Evolutionary conservation across 192 early-diverging fungal genomes (phyloP).

Genomic region (Backusella sp.): DNA sequence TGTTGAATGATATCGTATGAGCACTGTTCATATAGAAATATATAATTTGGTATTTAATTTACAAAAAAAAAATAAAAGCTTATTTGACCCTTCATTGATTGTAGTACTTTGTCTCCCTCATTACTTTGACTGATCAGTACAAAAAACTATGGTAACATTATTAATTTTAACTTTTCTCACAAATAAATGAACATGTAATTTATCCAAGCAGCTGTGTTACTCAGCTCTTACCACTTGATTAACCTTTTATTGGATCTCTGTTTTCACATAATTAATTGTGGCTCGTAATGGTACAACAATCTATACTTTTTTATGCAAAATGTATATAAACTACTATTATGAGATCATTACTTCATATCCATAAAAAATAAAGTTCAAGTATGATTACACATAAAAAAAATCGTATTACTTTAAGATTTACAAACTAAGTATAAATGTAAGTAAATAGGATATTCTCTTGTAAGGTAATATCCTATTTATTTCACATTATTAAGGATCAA

Average conservation of each 20-base stretch:
- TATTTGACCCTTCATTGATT: too few relatives aligned
- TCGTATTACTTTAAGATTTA: too few relatives aligned
- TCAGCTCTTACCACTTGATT: background rate
- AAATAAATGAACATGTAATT: background rate
- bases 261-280: background rate
- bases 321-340: background rate
- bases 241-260: background rate
- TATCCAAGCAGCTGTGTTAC: background rate
- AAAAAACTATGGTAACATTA: background rate
- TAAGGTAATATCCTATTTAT: background rate
- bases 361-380: too few relatives aligned
- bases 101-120: background rate
- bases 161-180: background rate
- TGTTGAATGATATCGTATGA: too few relatives aligned
- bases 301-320: background rate
- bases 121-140: background rate
- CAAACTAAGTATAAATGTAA: background rate
- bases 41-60: too few relatives aligned
- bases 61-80: too few relatives aligned
- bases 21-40: too few relatives aligned
- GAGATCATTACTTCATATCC: too few relatives aligned
- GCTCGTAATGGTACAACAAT: background rate
- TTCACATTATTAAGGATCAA: too few relatives aligned
- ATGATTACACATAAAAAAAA: background rate
- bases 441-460: background rate